These are phyloP conservation scores for Linum trigynum DNA, from an alignment of 345 rosid species.

Conservation along the genomic window DNA sequence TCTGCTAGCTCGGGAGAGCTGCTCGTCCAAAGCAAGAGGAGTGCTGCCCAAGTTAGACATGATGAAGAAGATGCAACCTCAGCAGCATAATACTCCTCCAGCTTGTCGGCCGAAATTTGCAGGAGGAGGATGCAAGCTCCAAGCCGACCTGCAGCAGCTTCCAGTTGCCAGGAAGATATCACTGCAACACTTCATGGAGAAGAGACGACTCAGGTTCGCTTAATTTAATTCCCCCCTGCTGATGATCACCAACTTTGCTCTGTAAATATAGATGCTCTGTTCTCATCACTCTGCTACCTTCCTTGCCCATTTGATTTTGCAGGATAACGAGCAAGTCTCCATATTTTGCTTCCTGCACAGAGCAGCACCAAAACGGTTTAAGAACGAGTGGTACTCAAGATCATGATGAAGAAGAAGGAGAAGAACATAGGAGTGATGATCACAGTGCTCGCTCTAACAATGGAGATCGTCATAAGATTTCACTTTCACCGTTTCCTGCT, in stretches of 20 bases:
- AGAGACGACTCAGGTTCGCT: conserved; percentile 27
- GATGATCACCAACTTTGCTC: neutral
- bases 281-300: too few species aligned
- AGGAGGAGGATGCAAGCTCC: too few species aligned
- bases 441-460: neutral
- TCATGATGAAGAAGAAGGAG: neutral
- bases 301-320: conserved; percentile 3
- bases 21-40: conserved; percentile 12
- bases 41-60: conserved; percentile 6
- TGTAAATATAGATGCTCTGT: neutral
- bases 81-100: too few species aligned
- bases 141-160: conserved; percentile 1
- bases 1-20: conserved; percentile 30
- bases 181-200: conserved; percentile 31
- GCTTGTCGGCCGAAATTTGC: too few species aligned
- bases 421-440: neutral
- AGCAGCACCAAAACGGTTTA: neutral
- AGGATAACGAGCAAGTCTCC: conserved; percentile 27
- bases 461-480: neutral
- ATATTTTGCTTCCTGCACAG: conserved; percentile 9
- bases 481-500: conserved; percentile 30
- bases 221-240: neutral
- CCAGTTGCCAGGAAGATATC: conserved; percentile 36
- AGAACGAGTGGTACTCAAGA: neutral
- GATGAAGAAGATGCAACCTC: neutral